These are phyloP conservation scores for Gonapodya prolifera DNA, from an alignment of 192 early-diverging fungal genomes.

Conservation along the genomic window DNA sequence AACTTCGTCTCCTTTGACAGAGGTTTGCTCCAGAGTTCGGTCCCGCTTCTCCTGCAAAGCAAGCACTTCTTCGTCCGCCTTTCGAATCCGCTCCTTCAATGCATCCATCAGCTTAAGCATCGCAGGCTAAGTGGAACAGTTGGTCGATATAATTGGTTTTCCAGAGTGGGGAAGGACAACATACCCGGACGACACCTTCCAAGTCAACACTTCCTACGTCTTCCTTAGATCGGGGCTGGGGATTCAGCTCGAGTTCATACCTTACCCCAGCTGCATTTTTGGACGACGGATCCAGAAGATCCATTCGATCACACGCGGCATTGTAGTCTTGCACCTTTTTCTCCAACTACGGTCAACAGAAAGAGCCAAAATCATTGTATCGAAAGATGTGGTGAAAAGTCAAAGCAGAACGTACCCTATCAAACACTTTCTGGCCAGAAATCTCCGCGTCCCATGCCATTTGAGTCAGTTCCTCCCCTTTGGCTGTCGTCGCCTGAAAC, in stretches of 20 bases:
- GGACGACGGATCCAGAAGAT: conserved; percentile 8
- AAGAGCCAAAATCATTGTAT: neutral
- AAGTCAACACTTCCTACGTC: conserved; percentile 23
- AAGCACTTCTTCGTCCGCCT: conserved; percentile 24
- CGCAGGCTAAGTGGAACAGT: conserved; percentile 17
- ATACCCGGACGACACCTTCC: conserved; percentile 10
- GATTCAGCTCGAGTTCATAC: conserved; percentile 26
- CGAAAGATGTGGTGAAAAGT: neutral
- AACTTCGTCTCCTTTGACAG: conserved; percentile 30
- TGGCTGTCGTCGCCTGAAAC: conserved; percentile 31
- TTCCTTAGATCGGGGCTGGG: conserved; percentile 19
- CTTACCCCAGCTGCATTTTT: neutral
- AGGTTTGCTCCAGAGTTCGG: conserved; percentile 13
- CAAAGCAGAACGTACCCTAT: conserved; percentile 25
- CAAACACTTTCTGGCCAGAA: conserved; percentile 49
- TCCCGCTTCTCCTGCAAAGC: conserved; percentile 33
- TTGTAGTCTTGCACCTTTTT: conserved; percentile 39
- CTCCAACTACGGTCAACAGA: conserved; percentile 19
- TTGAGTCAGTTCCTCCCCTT: conserved; percentile 43
- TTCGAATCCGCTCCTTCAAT: conserved; percentile 21
- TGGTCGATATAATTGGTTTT: neutral
- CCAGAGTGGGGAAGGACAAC: neutral
- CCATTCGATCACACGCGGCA: conserved; percentile 24
- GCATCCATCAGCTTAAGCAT: conserved; percentile 15
- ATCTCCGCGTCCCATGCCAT: conserved; percentile 55